A percentile compares a stretch with the other conserved stretches of the same genome.
Evolutionary conservation across 1,284 basidiomycete species (phyloP).

Genomic region (Ceratobasidium sp.): DNA sequence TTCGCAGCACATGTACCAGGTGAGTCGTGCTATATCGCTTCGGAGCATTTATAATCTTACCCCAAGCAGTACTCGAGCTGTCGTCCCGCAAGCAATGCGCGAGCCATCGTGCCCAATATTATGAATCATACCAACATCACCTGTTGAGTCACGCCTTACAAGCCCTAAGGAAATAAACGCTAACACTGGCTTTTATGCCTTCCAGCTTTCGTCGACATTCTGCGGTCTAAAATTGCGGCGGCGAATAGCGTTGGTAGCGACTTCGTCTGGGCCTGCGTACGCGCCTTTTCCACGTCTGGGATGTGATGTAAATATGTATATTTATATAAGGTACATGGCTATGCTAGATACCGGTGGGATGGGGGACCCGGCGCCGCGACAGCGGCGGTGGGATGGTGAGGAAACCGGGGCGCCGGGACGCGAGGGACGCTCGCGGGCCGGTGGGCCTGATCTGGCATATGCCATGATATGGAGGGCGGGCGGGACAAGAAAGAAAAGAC

Average conservation of each 20-base stretch:
- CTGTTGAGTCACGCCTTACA: background rate
- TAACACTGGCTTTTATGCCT: background rate
- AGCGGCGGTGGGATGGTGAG: too few species aligned
- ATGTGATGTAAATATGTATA: too few species aligned
- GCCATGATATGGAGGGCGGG: too few species aligned
- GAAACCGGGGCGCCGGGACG: too few species aligned
- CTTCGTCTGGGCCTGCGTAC: conserved; percentile 22
- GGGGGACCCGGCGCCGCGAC: too few species aligned
- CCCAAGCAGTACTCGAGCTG: conserved; percentile 47
- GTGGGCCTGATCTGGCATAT: too few species aligned
- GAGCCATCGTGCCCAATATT: conserved; percentile 43
- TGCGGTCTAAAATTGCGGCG: conserved; percentile 45
- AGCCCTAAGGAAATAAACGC: background rate
- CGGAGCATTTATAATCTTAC: background rate
- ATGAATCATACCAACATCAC: conserved; percentile 47
- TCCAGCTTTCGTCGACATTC: conserved; percentile 47
- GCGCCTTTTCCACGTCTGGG: too few species aligned
- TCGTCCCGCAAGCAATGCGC: conserved; percentile 46
- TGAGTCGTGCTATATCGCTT: background rate
- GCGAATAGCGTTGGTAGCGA: conserved; percentile 45
- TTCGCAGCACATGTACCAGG: conserved; percentile 49
- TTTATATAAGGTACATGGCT: too few species aligned
- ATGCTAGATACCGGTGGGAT: too few species aligned
- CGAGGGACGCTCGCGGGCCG: too few species aligned
- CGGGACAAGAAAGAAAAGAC: too few species aligned